Evolutionary conservation across 2,329 filamentous ascomycete genomes (phyloP).

Genomic region (Dothidotthia symphoricarpi): DNA sequence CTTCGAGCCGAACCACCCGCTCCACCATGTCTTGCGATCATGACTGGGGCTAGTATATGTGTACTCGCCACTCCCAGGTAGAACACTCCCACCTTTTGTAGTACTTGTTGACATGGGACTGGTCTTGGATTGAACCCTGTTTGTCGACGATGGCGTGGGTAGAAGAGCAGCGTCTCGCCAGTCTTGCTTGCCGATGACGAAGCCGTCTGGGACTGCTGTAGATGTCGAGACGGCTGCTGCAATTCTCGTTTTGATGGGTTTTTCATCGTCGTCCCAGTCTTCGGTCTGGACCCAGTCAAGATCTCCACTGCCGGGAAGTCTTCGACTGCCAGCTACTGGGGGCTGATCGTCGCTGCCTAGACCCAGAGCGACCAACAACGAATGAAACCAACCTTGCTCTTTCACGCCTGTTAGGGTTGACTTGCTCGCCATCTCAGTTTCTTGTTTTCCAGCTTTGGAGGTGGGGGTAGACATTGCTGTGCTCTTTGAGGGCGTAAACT

Average conservation of each 20-base stretch:
- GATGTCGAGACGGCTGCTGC: slow-evolving; percentile 7
- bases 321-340: slow-evolving; percentile 54
- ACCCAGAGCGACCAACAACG: slow-evolving; percentile 47
- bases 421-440: not conserved
- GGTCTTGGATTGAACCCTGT: slow-evolving; percentile 1
- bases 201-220: slow-evolving; percentile 58
- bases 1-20: slow-evolving; percentile 24
- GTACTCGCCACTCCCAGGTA: not conserved
- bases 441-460: slow-evolving; percentile 10
- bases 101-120: slow-evolving; percentile 40
- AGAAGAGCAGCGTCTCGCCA: slow-evolving; percentile 79
- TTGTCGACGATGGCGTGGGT: slow-evolving; percentile 41
- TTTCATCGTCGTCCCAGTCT: slow-evolving; percentile 59
- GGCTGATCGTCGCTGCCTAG: slow-evolving; percentile 27
- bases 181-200: slow-evolving; percentile 81
- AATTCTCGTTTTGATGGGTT: slow-evolving; percentile 26
- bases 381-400: slow-evolving; percentile 48
- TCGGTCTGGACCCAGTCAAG: slow-evolving; percentile 71
- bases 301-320: slow-evolving; percentile 70
- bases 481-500: too few species aligned
- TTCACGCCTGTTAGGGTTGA: slow-evolving; percentile 16
- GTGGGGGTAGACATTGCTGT: not conserved
- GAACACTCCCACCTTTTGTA: slow-evolving; percentile 39
- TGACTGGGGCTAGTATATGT: slow-evolving; percentile 5
- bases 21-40: slow-evolving; percentile 28